Conservation (phyloP, 805 yeast genomes). For the Henningerozyma blattae region DNA sequence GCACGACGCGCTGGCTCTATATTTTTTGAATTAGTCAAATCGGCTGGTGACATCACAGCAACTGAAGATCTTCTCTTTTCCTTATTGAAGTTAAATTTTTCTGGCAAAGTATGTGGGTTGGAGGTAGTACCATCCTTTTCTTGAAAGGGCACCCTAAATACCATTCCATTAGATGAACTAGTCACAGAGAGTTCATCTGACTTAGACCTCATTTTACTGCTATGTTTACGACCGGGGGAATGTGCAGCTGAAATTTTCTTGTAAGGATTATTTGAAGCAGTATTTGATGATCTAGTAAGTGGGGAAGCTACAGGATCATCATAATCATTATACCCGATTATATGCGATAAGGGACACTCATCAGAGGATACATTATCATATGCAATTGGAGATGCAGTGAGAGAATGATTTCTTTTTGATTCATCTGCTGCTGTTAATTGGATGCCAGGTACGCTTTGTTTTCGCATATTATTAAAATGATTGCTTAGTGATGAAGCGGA, state of each 20-base stretch:
- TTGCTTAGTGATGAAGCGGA: conserved; percentile 6
- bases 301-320: conserved; percentile 11
- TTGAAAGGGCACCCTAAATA: conserved; percentile 61
- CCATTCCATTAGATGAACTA: conserved; percentile 24
- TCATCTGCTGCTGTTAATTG: neutral
- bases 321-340: conserved; percentile 3
- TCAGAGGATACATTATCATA: neutral
- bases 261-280: neutral
- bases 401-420: neutral
- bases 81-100: neutral
- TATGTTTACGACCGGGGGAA: neutral
- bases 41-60: conserved; percentile 5
- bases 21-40: conserved; percentile 4
- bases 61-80: conserved; percentile 15
- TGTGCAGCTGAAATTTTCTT: neutral
- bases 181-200: conserved; percentile 14
- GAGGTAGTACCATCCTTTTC: conserved; percentile 24
- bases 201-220: no score
- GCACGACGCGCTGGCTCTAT: conserved; percentile 8
- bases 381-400: neutral
- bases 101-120: neutral
- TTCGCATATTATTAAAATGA: neutral
- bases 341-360: neutral
- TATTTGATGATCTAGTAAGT: neutral
- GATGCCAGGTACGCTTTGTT: neutral